Evolutionary conservation across 768 basidiomycete genomes (phyloP), one percentile per base, ranked within the genome.

Genomic region (Hericium alpestre): DNA sequence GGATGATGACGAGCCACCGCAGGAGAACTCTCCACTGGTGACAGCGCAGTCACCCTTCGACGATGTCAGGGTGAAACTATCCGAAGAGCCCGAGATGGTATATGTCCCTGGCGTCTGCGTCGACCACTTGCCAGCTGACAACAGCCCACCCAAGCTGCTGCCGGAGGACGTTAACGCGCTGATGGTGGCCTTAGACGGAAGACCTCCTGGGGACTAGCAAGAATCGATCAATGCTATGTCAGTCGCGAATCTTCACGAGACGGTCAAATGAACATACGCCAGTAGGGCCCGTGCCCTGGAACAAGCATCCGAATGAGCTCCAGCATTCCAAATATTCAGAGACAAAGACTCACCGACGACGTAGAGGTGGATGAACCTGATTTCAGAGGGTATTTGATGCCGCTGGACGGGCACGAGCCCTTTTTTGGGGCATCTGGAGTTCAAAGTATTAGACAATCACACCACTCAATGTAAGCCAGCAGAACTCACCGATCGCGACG

Each of bases 381-480:
- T 70, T 86, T 87, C 0, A 76, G 78, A 22, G 75, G 76, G 64
- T 87, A 89, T 59, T 72, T 75, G 66, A 89, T 76, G 27, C 81
- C 84, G 25, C 65, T 71, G n/a, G 74, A 75, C 2, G 77, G 71
- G 61, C 87, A 87, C 20, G 76, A 69, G 10, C 79, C 77, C 15
- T 69, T 58, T 46, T 68, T 47, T 0, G 81, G 81, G 0, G 82
- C 71, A 63, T 77, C 85, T 87, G 46, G 32, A 46, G 25, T 49
- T 25, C 46, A 8, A 13, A n/a, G 16, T 38, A n/a, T 38, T 25
- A 27, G 37, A 16, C 16, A 40, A 11, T 6, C 20, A 16, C n/a
- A 10, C 15, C 32, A 15, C 9, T 10, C 11, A 37, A 37, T 16
- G 22, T 25, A 1, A 22, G n/a, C 43, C 7, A 46, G 22, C 9